Evolutionary conservation across 1,139 yeast genomes (phyloP).

Genomic region (Taphrina deformans): DNA sequence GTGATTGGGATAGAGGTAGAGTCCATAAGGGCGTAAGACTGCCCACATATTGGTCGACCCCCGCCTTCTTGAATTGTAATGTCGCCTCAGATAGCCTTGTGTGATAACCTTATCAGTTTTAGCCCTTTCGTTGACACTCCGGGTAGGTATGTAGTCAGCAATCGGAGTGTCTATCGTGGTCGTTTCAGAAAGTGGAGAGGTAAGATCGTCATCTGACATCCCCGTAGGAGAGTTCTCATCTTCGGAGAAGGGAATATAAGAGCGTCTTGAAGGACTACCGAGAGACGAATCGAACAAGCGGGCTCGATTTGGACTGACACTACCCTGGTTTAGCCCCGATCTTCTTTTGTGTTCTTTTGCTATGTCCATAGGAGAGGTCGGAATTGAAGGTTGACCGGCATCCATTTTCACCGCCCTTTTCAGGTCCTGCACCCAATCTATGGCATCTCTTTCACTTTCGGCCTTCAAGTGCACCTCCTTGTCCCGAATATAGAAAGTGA

Average conservation of each 20-base stretch:
- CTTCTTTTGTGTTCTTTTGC: background rate
- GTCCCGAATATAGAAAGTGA: slow-evolving; percentile 50
- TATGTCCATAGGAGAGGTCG: slow-evolving; percentile 3
- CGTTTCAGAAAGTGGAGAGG: background rate
- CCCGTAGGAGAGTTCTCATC: slow-evolving; percentile 1
- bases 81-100: slow-evolving; percentile 23
- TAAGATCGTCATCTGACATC: slow-evolving; percentile 1
- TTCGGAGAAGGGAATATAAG: slow-evolving; percentile 1
- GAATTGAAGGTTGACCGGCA: background rate
- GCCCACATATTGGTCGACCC: slow-evolving; percentile 10
- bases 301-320: background rate
- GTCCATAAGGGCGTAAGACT: slow-evolving; percentile 9
- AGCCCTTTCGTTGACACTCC: background rate
- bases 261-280: background rate
- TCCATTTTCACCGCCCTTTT: slow-evolving; percentile 43
- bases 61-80: background rate
- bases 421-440: slow-evolving; percentile 50
- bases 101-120: slow-evolving; percentile 26
- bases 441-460: slow-evolving; percentile 46
- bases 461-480: slow-evolving; percentile 53
- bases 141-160: background rate
- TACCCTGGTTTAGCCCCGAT: background rate
- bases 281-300: background rate
- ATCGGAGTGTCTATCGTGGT: background rate
- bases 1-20: slow-evolving; percentile 19